Conservation (phyloP, 768 basidiomycete genomes). For the Podaxis carcinomalis region DNA sequence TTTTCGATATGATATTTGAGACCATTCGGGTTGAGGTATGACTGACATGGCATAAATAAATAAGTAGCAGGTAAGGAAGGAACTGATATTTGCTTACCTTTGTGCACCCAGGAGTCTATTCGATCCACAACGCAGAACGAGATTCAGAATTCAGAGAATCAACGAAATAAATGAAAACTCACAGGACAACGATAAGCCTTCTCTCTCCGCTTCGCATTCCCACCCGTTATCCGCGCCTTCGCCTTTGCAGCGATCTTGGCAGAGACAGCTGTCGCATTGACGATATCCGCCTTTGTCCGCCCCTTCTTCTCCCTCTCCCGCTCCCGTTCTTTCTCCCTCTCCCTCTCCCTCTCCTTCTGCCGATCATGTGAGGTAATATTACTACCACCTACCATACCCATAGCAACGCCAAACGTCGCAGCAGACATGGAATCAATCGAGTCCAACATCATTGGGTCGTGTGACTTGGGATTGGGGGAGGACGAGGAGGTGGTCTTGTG, state of each 20-base stretch:
- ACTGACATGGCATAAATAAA: constrained; percentile 22
- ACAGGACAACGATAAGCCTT: constrained; percentile 49
- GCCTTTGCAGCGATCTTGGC: constrained; percentile 7
- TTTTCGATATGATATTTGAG: constrained; percentile 66
- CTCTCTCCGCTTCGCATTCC: constrained; percentile 26
- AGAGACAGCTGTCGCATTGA: constrained; percentile 11
- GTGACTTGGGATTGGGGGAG: background rate
- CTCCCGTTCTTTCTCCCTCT: constrained; percentile 1
- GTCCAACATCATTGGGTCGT: constrained; percentile 6
- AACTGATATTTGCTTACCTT: constrained; percentile 40
- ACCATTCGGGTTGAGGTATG: constrained; percentile 65
- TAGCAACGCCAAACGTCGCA: background rate
- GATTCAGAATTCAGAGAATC: background rate
- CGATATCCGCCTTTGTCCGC: constrained; percentile 6
- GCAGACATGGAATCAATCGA: background rate
- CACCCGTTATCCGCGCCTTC: constrained; percentile 6
- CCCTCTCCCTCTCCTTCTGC: background rate
- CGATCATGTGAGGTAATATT: constrained; percentile 5
- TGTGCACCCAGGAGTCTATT: constrained; percentile 43
- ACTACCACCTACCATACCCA: background rate
- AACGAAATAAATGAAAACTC: constrained; percentile 18
- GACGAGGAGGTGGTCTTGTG: background rate
- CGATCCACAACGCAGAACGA: constrained; percentile 1
- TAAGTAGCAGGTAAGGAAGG: background rate
- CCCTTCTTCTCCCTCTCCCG: background rate